Evolutionary conservation across 257 asterid genomes (phyloP).

Genomic region (Solanum chilense): DNA sequence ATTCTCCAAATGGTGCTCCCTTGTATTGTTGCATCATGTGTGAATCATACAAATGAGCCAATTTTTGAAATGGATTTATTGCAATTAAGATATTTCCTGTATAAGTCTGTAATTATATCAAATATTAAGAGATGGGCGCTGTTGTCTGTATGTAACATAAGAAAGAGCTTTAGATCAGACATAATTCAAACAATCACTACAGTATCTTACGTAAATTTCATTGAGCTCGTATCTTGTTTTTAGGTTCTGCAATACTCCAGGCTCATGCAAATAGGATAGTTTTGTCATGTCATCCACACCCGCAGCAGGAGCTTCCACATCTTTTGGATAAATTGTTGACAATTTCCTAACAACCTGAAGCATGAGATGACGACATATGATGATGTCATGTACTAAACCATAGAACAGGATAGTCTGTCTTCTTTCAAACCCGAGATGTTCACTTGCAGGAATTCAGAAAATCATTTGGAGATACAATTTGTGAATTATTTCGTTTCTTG

Average conservation of each 20-base stretch:
- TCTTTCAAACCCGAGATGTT: background rate
- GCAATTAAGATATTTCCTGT: constrained; percentile 96
- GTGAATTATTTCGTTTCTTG: background rate
- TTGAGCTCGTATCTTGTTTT: constrained; percentile 87
- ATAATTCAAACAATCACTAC: background rate
- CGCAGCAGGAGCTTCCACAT: constrained; percentile 87
- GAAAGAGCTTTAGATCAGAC: background rate
- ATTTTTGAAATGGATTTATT: constrained; percentile 93
- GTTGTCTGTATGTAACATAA: background rate
- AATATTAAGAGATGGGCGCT: constrained; percentile 10
- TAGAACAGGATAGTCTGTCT: background rate
- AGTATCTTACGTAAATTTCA: constrained; percentile 69
- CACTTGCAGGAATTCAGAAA: background rate
- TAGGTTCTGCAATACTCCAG: constrained; percentile 89
- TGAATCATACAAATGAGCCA: constrained; percentile 70
- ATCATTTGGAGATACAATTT: background rate
- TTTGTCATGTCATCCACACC: constrained; percentile 99
- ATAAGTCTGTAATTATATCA: constrained; percentile 65
- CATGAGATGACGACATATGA: background rate
- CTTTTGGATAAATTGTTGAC: constrained; percentile 77
- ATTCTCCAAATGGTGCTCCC: constrained; percentile 91
- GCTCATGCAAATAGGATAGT: constrained; percentile 91
- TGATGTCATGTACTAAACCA: background rate
- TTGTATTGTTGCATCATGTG: constrained; percentile 99
- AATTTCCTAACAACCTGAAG: constrained; percentile 64